These are phyloP conservation scores for Colletotrichum sp. DNA, from an alignment of 2,329 filamentous ascomycete genomes.

Conservation along the genomic window DNA sequence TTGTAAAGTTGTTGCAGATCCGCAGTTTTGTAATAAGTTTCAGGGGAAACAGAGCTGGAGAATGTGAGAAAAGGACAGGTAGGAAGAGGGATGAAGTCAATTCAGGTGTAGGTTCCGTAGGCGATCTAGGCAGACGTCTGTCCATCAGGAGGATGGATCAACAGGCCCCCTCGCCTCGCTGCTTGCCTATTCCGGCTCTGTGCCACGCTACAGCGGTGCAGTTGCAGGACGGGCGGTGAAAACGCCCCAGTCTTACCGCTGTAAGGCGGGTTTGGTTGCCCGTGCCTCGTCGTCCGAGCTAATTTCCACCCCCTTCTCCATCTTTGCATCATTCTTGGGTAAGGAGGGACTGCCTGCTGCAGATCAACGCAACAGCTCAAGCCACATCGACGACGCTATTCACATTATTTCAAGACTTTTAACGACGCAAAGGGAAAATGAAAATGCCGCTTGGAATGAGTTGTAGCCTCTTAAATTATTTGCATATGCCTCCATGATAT, in stretches of 20 bases:
- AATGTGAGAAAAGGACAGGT: neutral
- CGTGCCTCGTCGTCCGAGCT: neutral
- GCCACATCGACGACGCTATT: neutral
- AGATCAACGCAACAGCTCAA: neutral
- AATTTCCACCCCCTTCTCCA: neutral
- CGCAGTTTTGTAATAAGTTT: neutral
- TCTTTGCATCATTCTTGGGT: neutral
- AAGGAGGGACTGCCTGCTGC: neutral
- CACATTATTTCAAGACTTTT: neutral
- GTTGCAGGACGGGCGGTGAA: neutral
- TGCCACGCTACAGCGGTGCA: neutral
- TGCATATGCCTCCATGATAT: constrained; percentile 11
- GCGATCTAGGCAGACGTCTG: constrained; percentile 5
- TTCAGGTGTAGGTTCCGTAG: neutral
- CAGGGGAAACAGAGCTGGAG: neutral
- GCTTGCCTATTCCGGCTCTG: neutral
- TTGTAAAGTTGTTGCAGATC: neutral
- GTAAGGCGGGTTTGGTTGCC: neutral
- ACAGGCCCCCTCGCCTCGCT: neutral
- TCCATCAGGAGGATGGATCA: neutral
- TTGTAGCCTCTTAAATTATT: constrained; percentile 1
- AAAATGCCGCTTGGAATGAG: neutral
- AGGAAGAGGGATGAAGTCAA: neutral
- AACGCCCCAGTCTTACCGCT: neutral
- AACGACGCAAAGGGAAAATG: neutral